Evolutionary conservation across 1,284 basidiomycete species (phyloP), one percentile per base, ranked within the genome.

Genomic region (Volvariella volvacea): DNA sequence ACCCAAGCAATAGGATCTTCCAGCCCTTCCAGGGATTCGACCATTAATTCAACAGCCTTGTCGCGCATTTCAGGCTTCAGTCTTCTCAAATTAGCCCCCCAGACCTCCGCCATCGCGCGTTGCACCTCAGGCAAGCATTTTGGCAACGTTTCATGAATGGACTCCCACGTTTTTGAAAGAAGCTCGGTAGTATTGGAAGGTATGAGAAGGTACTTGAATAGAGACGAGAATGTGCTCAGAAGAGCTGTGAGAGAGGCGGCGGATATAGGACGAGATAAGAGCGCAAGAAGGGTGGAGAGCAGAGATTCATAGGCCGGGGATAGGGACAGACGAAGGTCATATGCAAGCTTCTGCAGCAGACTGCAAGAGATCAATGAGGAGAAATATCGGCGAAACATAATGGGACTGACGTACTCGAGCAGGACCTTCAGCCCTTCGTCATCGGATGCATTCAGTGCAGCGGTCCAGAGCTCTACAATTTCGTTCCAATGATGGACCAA

Each of bases 401-500:
- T n/a, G n/a, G 3, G 15, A 25, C 4, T n/a, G 19, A 70, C 80
- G 49, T 57, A 89, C 88, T 89, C 83, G 14, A 90, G 70, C 21
- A 90, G 64, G 20, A 81, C 74, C 46, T 69, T 72, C 47, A 86
- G 54, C 0, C 76, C 83, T 56, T 89, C 85, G 48, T 86, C 80
- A 52, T 88, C 79, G 8, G 82, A 70, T 10, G 54, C 55, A 33
- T 73, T 68, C 30, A 85, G 55, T 0, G 76, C 74, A 7, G 57
- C 64, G 12, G 74, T 52, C 88, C 88, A 90, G 2, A 80, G 50
- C 0, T 71, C 65, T 9, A 81, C 65, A 3, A 93, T 72, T 12
- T 83, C 72, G 44, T 69, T 67, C 74, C 87, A 87, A 58, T 93
- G 87, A 55, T 88, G 85, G 8, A 95, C 66, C 2, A 92, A 76